These are phyloP conservation scores for Steccherinum ochraceum DNA, from an alignment of 768 basidiomycete species.

Conservation along the genomic window DNA sequence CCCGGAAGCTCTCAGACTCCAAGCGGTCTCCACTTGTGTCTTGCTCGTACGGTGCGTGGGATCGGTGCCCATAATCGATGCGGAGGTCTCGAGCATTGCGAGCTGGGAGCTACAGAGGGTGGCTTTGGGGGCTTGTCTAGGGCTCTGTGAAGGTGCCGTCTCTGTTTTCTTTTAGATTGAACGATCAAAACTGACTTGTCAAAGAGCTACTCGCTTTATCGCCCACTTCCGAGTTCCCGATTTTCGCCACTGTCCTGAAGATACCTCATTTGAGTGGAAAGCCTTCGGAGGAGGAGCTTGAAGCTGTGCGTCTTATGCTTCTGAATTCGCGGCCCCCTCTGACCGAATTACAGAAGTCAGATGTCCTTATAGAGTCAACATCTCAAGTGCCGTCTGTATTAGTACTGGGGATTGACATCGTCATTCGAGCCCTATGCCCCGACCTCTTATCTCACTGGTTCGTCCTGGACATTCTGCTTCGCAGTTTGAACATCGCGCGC, in stretches of 20 bases:
- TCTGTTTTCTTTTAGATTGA: neutral
- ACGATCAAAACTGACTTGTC: neutral
- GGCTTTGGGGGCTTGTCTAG: neutral
- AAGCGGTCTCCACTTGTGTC: slow-evolving; percentile 36
- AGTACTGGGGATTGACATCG: slow-evolving; percentile 37
- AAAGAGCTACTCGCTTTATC: no score
- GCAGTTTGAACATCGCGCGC: slow-evolving; percentile 32
- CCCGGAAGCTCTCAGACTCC: slow-evolving; percentile 44
- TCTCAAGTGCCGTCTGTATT: slow-evolving; percentile 42
- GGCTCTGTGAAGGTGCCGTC: slow-evolving; percentile 2
- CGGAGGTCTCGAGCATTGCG: neutral
- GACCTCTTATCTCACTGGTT: slow-evolving; percentile 42
- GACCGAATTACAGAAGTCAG: slow-evolving; percentile 19
- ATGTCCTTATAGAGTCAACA: slow-evolving; percentile 9
- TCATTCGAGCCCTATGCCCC: slow-evolving; percentile 35
- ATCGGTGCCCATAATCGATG: slow-evolving; percentile 14
- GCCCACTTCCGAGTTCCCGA: no score
- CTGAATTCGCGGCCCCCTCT: neutral
- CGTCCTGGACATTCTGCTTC: slow-evolving; percentile 40
- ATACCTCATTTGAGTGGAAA: no score
- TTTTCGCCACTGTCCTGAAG: no score
- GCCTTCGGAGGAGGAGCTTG: neutral
- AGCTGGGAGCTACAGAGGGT: neutral
- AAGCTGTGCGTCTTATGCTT: neutral
- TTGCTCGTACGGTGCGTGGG: slow-evolving; percentile 45